A percentile compares a stretch with the other conserved stretches of the same genome.
Conservation (phyloP, 345 rosid species). For the Fremontodendron californicum region DNA sequence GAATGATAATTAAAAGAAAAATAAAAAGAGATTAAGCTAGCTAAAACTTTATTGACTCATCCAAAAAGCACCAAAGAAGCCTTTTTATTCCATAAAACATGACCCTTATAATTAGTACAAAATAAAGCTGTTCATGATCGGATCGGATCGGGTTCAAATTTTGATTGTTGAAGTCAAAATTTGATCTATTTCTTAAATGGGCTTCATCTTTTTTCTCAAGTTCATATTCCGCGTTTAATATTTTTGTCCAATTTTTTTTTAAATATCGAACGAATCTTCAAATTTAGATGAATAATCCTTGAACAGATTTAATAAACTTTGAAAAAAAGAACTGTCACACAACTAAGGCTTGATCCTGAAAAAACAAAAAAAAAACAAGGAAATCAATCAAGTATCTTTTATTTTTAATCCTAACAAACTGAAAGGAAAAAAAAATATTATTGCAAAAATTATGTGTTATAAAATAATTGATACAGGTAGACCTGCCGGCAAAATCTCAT, state of each 20-base stretch:
- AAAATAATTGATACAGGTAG: not conserved
- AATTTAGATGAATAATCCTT: too few species aligned
- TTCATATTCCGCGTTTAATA: too few species aligned
- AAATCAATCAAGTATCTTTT: not conserved
- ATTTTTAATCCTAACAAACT: not conserved
- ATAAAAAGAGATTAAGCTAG: not conserved
- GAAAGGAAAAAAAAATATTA: not conserved
- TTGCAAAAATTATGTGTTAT: not conserved
- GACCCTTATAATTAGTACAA: too few species aligned
- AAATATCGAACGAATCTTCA: too few species aligned
- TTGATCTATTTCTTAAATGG: too few species aligned
- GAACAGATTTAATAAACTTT: too few species aligned
- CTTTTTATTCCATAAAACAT: not conserved
- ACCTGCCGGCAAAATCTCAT: constrained; percentile 4
- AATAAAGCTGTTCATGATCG: too few species aligned
- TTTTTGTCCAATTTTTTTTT: too few species aligned
- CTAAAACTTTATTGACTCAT: not conserved
- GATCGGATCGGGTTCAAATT: too few species aligned
- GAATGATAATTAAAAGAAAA: not conserved
- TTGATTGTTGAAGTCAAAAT: too few species aligned
- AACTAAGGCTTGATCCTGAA: not conserved
- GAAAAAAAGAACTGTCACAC: not conserved
- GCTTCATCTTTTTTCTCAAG: too few species aligned
- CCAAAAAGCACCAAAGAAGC: not conserved
- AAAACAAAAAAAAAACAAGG: not conserved